Percentiles rank a stretch among this genome's conserved stretches.
These are phyloP conservation scores for Stellera chamaejasme DNA, from an alignment of 345 rosid genomes.

Conservation along the genomic window DNA sequence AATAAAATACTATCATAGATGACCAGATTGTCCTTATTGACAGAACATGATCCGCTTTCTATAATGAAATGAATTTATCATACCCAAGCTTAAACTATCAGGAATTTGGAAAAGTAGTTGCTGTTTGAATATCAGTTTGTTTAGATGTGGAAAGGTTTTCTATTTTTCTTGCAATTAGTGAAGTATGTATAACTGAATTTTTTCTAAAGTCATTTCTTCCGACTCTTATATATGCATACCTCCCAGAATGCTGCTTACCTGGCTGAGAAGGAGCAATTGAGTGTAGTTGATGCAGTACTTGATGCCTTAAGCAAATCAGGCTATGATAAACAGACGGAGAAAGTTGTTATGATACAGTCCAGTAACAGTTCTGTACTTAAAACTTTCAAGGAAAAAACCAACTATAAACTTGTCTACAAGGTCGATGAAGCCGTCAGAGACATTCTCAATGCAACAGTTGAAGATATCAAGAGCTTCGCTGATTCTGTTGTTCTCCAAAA, in stretches of 20 bases:
- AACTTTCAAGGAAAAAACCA: slow-evolving; percentile 39
- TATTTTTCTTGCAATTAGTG: too few species aligned
- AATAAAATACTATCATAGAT: too few species aligned
- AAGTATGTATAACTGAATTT: too few species aligned
- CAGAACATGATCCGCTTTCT: too few species aligned
- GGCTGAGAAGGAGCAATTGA: slow-evolving; percentile 38
- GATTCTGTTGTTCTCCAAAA: slow-evolving; percentile 52
- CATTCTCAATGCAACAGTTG: slow-evolving; percentile 33
- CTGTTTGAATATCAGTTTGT: too few species aligned
- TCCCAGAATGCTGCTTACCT: slow-evolving; percentile 76
- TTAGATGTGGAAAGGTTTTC: too few species aligned
- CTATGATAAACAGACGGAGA: slow-evolving; percentile 33
- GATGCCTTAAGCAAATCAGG: slow-evolving; percentile 52
- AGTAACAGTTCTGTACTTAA: slow-evolving; percentile 61
- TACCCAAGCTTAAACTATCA: too few species aligned
- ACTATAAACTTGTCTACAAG: slow-evolving; percentile 54
- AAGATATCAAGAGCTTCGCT: slow-evolving; percentile 66
- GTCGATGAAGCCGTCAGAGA: slow-evolving; percentile 55
- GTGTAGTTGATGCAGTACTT: slow-evolving; percentile 49
- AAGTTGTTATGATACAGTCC: slow-evolving; percentile 79
- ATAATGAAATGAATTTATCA: too few species aligned
- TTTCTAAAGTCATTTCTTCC: too few species aligned
- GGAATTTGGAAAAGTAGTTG: too few species aligned
- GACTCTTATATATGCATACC: not conserved
- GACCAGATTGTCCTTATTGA: too few species aligned